Evolutionary conservation across 164 flowering plant species (phyloP).

Genomic region (Santalum album): DNA sequence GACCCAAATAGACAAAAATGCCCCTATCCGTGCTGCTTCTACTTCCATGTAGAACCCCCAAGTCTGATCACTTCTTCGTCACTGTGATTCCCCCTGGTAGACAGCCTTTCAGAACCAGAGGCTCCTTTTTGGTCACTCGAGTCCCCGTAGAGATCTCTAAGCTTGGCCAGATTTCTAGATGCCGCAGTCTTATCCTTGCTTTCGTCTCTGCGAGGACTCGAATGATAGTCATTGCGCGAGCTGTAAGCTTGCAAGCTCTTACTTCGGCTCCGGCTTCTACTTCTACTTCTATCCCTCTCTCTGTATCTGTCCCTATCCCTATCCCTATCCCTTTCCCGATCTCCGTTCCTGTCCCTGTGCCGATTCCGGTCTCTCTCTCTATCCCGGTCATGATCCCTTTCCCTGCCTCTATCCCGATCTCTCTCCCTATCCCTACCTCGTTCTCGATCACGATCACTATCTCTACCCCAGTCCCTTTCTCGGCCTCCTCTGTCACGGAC

Average conservation of each 20-base stretch:
- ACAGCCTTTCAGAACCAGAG: slow-evolving; percentile 22
- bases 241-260: slow-evolving; percentile 31
- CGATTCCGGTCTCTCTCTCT: slow-evolving; percentile 19
- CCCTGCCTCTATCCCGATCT: slow-evolving; percentile 24
- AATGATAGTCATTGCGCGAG: slow-evolving; percentile 19
- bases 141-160: slow-evolving; percentile 85
- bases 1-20: too few relatives aligned
- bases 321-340: slow-evolving; percentile 22
- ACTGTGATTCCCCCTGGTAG: slow-evolving; percentile 32
- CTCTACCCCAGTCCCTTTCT: slow-evolving; percentile 25
- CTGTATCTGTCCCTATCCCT: slow-evolving; percentile 31
- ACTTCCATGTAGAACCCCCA: slow-evolving; percentile 85
- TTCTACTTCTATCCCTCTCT: slow-evolving; percentile 45
- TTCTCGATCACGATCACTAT: slow-evolving; percentile 23
- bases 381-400: slow-evolving; percentile 13
- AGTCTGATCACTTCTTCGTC: slow-evolving; percentile 83
- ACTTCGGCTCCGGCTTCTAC: slow-evolving; percentile 53
- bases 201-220: slow-evolving; percentile 38
- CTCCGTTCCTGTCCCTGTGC: slow-evolving; percentile 10
- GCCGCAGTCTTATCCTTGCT: slow-evolving; percentile 43
- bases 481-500: slow-evolving; percentile 25
- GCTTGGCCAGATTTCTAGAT: slow-evolving; percentile 77
- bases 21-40: too few relatives aligned
- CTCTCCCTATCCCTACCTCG: slow-evolving; percentile 31
- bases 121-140: slow-evolving; percentile 27